Conservation (phyloP, 2,329 filamentous ascomycete species). For the Pestalotiopsis sp. region DNA sequence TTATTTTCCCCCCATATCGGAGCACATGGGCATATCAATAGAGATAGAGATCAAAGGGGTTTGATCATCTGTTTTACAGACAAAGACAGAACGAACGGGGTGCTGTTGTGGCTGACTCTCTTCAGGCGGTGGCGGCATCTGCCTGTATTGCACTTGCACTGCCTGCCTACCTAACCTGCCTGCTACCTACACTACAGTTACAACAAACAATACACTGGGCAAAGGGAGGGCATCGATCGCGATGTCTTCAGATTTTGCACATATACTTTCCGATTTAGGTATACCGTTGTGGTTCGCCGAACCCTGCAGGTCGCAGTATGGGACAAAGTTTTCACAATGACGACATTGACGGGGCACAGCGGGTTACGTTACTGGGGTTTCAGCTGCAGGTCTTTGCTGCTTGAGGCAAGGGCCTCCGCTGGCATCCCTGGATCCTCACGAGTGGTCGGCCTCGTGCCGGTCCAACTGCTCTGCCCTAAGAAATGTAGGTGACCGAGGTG, state of each 20-base stretch:
- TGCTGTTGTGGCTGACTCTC: not conserved
- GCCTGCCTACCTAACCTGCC: not conserved
- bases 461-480: not conserved
- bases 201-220: not conserved
- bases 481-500: not conserved
- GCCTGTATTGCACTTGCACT: not conserved
- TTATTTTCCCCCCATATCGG: not conserved
- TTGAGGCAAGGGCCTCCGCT: constrained; percentile 1
- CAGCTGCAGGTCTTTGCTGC: not conserved
- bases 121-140: not conserved
- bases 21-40: not conserved
- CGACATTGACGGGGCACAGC: not conserved
- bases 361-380: not conserved
- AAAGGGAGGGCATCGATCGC: not conserved
- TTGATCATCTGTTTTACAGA: not conserved
- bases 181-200: not conserved
- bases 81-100: not conserved
- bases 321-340: constrained; percentile 10
- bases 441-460: not conserved
- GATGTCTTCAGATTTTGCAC: not conserved
- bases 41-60: not conserved
- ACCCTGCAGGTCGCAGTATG: constrained; percentile 1
- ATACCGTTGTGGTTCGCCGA: constrained; percentile 10
- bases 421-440: not conserved
- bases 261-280: constrained; percentile 8